Evolutionary conservation across 2,329 filamentous ascomycete genomes (phyloP), one percentile per base, ranked within the genome.

Genomic region (Penicillium brasilianum): DNA sequence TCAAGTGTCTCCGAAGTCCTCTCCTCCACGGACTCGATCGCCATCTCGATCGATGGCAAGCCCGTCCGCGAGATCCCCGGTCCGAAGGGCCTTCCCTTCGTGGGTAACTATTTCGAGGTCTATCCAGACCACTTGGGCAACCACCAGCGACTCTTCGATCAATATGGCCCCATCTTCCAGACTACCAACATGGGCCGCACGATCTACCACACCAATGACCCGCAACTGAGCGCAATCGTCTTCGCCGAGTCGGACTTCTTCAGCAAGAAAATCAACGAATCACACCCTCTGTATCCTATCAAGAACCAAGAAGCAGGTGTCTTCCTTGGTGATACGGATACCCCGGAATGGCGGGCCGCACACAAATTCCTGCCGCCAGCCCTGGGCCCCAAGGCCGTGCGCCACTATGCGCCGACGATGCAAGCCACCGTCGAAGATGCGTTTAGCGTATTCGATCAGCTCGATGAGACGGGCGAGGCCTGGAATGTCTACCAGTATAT

Each of bases 71-170:
- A 74, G 8, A 65, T 68, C 5, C 66, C 64, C 9, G 62, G 64
- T 1, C 66, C 66, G 0, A 62, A 57, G 1, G 69, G 66, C 2
- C 55, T 77, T 1, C 75, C 75, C 3, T 59, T 81, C 18, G 72
- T 86, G 3, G 85, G 85, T 20, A 85, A 81, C 65, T 84, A 81
- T 71, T 82, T 83, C 52, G 83, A 86, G 62, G 72, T 87, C 11
- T 87, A 80, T 65, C 85, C 85, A 0, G 85, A 87, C 62, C 84
- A 85, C 61, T 76, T 87, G 1, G 84, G 85, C 2, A 87, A 87
- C 70, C 81, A 85, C 58, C 79, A 85, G 49, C 77, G 84, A 0
- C 74, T 86, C 0, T 86, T 86, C 56, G 79, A 82, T 2, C 78
- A 78, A 43, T 86, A 85, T 61, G 84, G 84, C 0, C 80, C 81